Evolutionary conservation across 2,329 filamentous ascomycete genomes (phyloP), one percentile per base, ranked within the genome.

Genomic region (Pestalotiopsis sp.): DNA sequence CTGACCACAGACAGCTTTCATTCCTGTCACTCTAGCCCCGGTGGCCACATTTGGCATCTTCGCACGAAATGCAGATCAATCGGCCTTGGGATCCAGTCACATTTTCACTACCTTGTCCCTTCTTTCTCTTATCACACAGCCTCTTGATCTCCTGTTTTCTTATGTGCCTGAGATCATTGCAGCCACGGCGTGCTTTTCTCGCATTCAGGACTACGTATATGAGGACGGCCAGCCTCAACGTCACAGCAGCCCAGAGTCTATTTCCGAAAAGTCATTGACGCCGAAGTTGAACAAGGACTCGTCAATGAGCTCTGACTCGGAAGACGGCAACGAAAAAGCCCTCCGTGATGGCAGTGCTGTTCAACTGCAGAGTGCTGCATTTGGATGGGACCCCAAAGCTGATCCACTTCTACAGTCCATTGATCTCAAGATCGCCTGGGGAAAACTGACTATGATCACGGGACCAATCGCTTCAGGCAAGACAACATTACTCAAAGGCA

Each of bases 381-480:
- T 66, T 60, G 56, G 52, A 4, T 66, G 52, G 56, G 39, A 27
- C 49, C 7, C 52, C 14, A n/a, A 59, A 23, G 38, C 73, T 7
- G 72, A 66, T 6, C 57, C 66, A 3, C 58, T 73, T 13, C 70
- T 83, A 12, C 64, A 49, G 0, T 63, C 75, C 11, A 67, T 83
- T 17, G 68, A 75, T 23, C 74, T 83, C 4, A 71, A 64, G 0
- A 66, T 82, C 3, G 68, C 69, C 1, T 49, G 69, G 0, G 74
- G 70, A 4, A 71, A 77, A 4, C 73, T 83, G 3, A 78, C 75
- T n/a, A 73, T 83, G 1, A 69, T 84, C 1, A 70, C 59, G 12
- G 68, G 68, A 12, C n/a, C 39, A 71, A 65, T 69, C 12, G 68
- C 65, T n/a, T 69, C 59, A 5, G 68, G 68, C 7, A 69, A 67